These are phyloP conservation scores for Fomitopsis pulvina DNA, from an alignment of 768 basidiomycete species.

Conservation along the genomic window DNA sequence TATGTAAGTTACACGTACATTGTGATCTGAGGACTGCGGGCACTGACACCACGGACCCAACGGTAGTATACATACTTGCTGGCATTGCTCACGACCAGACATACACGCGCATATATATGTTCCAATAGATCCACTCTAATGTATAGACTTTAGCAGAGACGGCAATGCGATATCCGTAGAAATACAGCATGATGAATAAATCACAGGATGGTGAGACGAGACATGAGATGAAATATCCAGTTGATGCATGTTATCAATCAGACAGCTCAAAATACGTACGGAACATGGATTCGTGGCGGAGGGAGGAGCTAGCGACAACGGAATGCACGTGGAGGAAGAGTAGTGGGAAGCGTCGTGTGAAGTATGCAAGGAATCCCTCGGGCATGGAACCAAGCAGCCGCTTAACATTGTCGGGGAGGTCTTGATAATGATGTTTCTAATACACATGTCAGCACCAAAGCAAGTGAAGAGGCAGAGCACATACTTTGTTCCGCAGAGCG, in stretches of 20 bases:
- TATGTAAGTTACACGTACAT: neutral
- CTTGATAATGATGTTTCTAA: conserved; percentile 97
- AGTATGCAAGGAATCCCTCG: conserved; percentile 87
- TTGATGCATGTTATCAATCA: conserved; percentile 2
- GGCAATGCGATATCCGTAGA: conserved; percentile 17
- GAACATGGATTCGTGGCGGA: conserved; percentile 87
- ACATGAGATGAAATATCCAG: conserved; percentile 3
- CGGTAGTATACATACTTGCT: no score
- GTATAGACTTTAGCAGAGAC: conserved; percentile 2
- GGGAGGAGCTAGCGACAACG: conserved; percentile 67
- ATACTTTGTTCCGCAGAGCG: conserved; percentile 93
- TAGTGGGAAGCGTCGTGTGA: conserved; percentile 86
- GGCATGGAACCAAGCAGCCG: conserved; percentile 88
- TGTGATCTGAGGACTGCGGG: no score
- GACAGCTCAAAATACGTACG: conserved; percentile 77
- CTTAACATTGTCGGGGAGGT: conserved; percentile 88
- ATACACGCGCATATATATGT: neutral
- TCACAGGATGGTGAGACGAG: conserved; percentile 8
- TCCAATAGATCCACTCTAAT: neutral
- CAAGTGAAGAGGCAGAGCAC: conserved; percentile 14
- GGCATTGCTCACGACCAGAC: neutral
- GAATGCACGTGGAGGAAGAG: conserved; percentile 89
- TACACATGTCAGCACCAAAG: neutral
- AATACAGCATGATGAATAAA: conserved; percentile 21
- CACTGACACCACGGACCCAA: neutral